Evolutionary conservation across 1,284 basidiomycete species (phyloP).

Genomic region (Phylloboletellus chloephorus): DNA sequence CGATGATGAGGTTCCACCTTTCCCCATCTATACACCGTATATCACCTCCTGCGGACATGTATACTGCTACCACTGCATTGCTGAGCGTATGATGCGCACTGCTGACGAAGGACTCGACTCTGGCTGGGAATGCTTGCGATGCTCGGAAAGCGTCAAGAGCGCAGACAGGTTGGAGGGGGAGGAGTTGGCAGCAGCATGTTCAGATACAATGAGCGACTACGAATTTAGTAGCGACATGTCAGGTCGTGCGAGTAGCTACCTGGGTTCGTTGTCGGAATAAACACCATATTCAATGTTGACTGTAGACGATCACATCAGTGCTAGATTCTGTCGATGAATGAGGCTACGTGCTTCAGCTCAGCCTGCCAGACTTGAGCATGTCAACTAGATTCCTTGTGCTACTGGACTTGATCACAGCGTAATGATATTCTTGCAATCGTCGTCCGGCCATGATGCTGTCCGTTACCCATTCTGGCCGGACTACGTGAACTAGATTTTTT

Average conservation of each 20-base stretch:
- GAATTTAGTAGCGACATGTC: conserved; percentile 50
- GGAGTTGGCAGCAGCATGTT: conserved; percentile 15
- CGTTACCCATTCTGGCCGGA: conserved; percentile 66
- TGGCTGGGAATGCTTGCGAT: conserved; percentile 80
- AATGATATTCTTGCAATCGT: conserved; percentile 51
- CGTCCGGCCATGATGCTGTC: conserved; percentile 58
- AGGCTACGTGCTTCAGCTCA: conserved; percentile 12
- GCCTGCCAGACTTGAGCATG: conserved; percentile 23
- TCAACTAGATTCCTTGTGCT: conserved; percentile 26
- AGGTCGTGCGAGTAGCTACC: conserved; percentile 30
- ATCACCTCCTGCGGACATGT: conserved; percentile 71
- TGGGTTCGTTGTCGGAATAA: conserved; percentile 29
- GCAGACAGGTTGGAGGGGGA: conserved; percentile 46
- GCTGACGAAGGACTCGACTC: conserved; percentile 58
- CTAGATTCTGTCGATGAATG: background rate
- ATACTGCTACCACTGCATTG: conserved; percentile 87
- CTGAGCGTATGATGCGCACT: conserved; percentile 70
- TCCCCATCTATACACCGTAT: conserved; percentile 70
- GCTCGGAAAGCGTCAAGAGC: conserved; percentile 52
- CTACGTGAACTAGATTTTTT: conserved; percentile 46
- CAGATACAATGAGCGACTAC: conserved; percentile 43
- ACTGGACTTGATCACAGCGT: conserved; percentile 40
- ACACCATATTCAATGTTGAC: background rate
- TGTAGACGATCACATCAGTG: conserved; percentile 7
- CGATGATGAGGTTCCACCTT: conserved; percentile 37